Percentiles rank a stretch among this genome's conserved stretches.
Evolutionary conservation across 257 asterid species (phyloP).

Genomic region (Rhazya stricta): DNA sequence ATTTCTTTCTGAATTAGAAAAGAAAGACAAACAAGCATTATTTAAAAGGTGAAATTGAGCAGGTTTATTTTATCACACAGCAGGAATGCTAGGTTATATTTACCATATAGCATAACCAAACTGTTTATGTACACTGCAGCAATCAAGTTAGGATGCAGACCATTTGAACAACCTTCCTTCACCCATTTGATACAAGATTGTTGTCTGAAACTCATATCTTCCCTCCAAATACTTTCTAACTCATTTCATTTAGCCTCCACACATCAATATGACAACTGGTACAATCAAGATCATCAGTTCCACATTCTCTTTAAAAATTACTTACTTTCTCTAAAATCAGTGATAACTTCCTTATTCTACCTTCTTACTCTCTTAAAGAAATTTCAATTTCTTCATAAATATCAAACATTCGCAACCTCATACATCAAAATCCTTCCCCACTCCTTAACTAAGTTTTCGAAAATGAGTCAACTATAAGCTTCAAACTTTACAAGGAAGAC

Average conservation of each 20-base stretch:
- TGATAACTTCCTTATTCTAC: not conserved
- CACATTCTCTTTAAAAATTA: not conserved
- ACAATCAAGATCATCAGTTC: not conserved
- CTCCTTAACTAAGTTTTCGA: not conserved
- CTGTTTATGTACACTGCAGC: not conserved
- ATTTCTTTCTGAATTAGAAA: not conserved
- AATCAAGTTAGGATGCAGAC: not conserved
- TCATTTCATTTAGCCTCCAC: not conserved
- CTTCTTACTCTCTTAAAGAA: not conserved
- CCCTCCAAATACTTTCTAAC: not conserved
- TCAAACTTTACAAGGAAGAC: not conserved
- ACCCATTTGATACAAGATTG: not conserved
- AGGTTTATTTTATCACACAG: not conserved
- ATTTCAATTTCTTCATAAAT: not conserved
- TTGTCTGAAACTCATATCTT: not conserved
- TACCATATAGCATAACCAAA: not conserved
- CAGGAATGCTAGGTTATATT: not conserved
- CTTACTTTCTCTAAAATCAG: not conserved
- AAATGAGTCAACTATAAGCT: not conserved
- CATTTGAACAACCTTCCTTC: not conserved
- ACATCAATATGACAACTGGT: not conserved
- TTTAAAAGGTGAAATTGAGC: not conserved
- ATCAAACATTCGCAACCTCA: not conserved
- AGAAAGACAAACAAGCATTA: not conserved
- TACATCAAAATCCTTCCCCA: not conserved